Conservation (phyloP, 2,329 filamentous ascomycete genomes). For the Aotearoamyces nothofagi region DNA sequence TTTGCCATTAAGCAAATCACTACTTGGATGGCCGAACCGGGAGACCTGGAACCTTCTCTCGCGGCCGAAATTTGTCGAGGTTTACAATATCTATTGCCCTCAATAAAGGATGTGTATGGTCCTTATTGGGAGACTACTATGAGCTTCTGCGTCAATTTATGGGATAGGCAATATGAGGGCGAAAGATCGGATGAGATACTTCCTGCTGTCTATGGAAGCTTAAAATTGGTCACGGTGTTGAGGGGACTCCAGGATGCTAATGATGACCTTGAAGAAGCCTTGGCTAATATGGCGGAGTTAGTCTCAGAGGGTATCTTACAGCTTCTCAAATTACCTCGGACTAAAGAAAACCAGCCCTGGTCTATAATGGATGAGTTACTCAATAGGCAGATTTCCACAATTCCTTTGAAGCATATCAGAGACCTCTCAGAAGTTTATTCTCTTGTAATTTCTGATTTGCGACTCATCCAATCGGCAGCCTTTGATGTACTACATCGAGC, state of each 20-base stretch:
- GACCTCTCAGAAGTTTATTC: slow-evolving; percentile 58
- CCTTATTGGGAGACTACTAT: slow-evolving; percentile 65
- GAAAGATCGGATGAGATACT: slow-evolving; percentile 32
- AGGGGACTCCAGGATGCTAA: slow-evolving; percentile 57
- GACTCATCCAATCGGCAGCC: slow-evolving; percentile 62
- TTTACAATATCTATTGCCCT: slow-evolving; percentile 49
- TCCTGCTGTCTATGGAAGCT: slow-evolving; percentile 53
- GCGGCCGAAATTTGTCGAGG: slow-evolving; percentile 37
- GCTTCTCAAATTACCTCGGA: slow-evolving; percentile 40
- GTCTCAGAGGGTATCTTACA: slow-evolving; percentile 44
- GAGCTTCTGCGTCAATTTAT: slow-evolving; percentile 40
- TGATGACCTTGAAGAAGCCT: slow-evolving; percentile 69
- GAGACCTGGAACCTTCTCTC: slow-evolving; percentile 28
- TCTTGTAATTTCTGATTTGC: slow-evolving; percentile 60
- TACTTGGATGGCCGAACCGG: slow-evolving; percentile 45
- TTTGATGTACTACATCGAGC: slow-evolving; percentile 68
- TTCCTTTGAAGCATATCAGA: slow-evolving; percentile 45
- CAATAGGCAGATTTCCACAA: slow-evolving; percentile 48
- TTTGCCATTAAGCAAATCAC: slow-evolving; percentile 72
- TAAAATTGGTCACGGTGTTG: slow-evolving; percentile 54
- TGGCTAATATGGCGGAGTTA: slow-evolving; percentile 41
- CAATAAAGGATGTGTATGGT: slow-evolving; percentile 71
- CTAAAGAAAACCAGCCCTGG: slow-evolving; percentile 42
- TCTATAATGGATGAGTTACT: slow-evolving; percentile 64
- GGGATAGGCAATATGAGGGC: slow-evolving; percentile 26